A percentile compares a stretch with the other conserved stretches of the same genome.
These are phyloP conservation scores for Lophiotrema nucula DNA, from an alignment of 495 filamentous ascomycete genomes.

Conservation along the genomic window DNA sequence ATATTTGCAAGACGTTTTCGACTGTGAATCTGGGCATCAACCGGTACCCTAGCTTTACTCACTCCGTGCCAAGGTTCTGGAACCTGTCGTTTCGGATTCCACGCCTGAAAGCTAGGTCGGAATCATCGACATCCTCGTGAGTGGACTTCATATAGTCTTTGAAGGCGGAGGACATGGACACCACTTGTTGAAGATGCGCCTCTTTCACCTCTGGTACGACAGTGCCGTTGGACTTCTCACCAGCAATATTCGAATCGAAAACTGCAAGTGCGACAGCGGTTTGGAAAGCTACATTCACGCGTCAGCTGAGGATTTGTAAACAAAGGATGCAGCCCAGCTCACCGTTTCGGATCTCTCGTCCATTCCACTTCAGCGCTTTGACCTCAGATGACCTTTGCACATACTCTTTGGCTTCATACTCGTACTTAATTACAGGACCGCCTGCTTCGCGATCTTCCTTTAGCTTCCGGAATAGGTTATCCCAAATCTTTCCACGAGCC, in stretches of 20 bases:
- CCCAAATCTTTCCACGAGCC: neutral
- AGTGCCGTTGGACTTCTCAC: neutral
- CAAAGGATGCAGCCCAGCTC: no score
- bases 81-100: neutral
- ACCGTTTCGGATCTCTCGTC: constrained; percentile 5
- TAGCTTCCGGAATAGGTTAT: neutral
- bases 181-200: constrained; percentile 9
- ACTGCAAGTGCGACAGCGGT: neutral
- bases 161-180: constrained; percentile 18
- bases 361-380: neutral
- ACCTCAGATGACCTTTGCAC: neutral
- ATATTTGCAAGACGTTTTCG: no score
- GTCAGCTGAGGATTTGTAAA: no score
- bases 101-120: neutral
- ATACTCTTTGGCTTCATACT: neutral
- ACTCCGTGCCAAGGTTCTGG: neutral
- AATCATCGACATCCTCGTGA: neutral
- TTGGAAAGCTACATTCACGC: constrained; percentile 7
- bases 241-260: neutral
- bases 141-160: constrained; percentile 21
- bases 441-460: neutral
- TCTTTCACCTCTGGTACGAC: neutral
- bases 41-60: no score
- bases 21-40: no score
- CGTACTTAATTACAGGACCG: neutral